These are phyloP conservation scores for Bipolaris oryzae DNA, from an alignment of 2,329 filamentous ascomycete genomes.

Conservation along the genomic window DNA sequence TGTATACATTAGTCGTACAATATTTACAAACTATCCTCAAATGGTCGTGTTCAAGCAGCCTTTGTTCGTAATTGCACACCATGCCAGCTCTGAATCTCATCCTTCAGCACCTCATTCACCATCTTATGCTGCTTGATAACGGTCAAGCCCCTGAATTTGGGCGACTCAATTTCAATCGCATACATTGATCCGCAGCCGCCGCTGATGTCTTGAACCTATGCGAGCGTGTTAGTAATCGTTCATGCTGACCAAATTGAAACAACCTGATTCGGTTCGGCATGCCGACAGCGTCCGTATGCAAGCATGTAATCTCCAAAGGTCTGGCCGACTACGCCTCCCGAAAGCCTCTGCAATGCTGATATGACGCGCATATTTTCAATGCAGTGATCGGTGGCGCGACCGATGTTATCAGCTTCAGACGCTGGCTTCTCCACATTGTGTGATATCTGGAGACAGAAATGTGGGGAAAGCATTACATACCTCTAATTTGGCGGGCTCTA, in stretches of 20 bases:
- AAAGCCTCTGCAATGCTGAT: constrained; percentile 9
- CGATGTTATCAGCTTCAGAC: constrained; percentile 17
- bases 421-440: constrained; percentile 11
- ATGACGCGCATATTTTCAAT: constrained; percentile 17
- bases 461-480: constrained; percentile 39
- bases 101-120: constrained; percentile 75
- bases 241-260: background rate
- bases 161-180: constrained; percentile 76
- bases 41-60: constrained; percentile 39
- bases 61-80: constrained; percentile 80
- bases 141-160: constrained; percentile 70
- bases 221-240: constrained; percentile 20
- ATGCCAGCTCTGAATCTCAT: constrained; percentile 81
- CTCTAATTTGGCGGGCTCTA: constrained; percentile 55
- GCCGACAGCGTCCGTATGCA: background rate
- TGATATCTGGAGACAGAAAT: constrained; percentile 5
- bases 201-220: constrained; percentile 75
- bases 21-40: too few relatives aligned
- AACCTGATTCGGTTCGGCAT: background rate
- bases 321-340: background rate
- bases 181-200: constrained; percentile 90
- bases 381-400: constrained; percentile 19
- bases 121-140: constrained; percentile 83
- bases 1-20: too few relatives aligned
- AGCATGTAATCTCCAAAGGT: background rate